phyloP scores from a whole-genome alignment of 2,329 filamentous ascomycete species.

The Curvularia sp. region DNA sequence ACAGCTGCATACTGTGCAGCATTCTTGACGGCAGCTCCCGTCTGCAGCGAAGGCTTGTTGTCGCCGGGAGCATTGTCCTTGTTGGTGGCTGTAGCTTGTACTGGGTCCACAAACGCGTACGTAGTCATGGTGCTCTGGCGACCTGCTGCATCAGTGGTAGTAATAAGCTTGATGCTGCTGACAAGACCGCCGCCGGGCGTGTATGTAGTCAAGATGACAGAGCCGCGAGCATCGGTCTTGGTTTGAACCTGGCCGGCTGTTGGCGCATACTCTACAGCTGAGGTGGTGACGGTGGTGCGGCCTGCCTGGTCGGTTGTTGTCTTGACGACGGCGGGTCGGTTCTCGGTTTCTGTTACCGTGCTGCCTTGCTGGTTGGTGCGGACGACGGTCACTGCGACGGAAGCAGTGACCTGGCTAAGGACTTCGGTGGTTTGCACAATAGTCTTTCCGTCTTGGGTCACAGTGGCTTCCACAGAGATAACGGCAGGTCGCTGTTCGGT shows the following conservation, averaged over 20 bases:
- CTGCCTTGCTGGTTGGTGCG: slow-evolving; percentile 51
- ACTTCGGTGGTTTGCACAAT: slow-evolving; percentile 50
- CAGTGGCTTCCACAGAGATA: slow-evolving; percentile 48
- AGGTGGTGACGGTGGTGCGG: slow-evolving; percentile 45
- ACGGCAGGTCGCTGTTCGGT: slow-evolving; percentile 39
- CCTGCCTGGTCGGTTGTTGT: slow-evolving; percentile 52
- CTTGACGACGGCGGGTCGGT: slow-evolving; percentile 48
- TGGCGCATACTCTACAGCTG: slow-evolving; percentile 40
- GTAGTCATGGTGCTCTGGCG: slow-evolving; percentile 53
- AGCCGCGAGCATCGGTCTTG: slow-evolving; percentile 50
- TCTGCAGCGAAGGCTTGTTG: slow-evolving; percentile 50
- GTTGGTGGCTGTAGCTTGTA: slow-evolving; percentile 24
- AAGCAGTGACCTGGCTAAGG: slow-evolving; percentile 51
- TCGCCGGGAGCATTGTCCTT: slow-evolving; percentile 17
- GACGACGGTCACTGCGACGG: slow-evolving; percentile 48
- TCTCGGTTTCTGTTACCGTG: slow-evolving; percentile 48
- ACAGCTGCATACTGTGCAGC: slow-evolving; percentile 32
- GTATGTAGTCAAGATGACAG: slow-evolving; percentile 56
- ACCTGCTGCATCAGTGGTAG: slow-evolving; percentile 43
- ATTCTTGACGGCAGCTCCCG: slow-evolving; percentile 39
- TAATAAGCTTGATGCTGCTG: slow-evolving; percentile 49
- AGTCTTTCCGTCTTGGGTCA: slow-evolving; percentile 49
- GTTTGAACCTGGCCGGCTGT: slow-evolving; percentile 54
- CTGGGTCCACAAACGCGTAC: slow-evolving; percentile 52
- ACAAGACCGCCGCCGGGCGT: slow-evolving; percentile 54